Conservation (phyloP, 805 yeast genomes). For the Ogataea siamensis region DNA sequence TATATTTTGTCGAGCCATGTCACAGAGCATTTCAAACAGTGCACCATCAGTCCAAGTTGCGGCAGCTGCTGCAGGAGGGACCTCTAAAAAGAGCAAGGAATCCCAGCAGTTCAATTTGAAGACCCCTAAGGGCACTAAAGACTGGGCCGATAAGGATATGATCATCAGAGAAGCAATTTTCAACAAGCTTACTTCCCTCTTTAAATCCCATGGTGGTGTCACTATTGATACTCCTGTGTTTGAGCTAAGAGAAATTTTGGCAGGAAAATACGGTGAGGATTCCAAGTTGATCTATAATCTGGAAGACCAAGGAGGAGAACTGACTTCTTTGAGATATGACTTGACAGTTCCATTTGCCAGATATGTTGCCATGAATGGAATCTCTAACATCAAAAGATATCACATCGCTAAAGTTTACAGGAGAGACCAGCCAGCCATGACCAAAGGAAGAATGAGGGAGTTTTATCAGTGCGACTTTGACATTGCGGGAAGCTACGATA, state of each 20-base stretch:
- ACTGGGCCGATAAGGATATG: slow-evolving; percentile 99
- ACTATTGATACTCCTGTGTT: slow-evolving; percentile 98
- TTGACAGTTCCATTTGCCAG: slow-evolving; percentile 98
- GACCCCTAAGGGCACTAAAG: slow-evolving; percentile 96
- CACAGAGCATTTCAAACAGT: slow-evolving; percentile 9
- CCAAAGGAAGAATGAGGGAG: slow-evolving; percentile 99
- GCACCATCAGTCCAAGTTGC: slow-evolving; percentile 4
- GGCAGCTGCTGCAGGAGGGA: background rate
- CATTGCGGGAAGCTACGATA: slow-evolving; percentile 87
- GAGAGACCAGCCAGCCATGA: slow-evolving; percentile 99
- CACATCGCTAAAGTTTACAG: slow-evolving; percentile 98
- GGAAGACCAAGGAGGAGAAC: slow-evolving; percentile 98
- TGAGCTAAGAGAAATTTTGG: slow-evolving; percentile 89
- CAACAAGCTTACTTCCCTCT: slow-evolving; percentile 63
- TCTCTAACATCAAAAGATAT: slow-evolving; percentile 85
- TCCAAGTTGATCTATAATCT: slow-evolving; percentile 93
- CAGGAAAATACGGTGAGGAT: slow-evolving; percentile 99
- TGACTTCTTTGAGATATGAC: slow-evolving; percentile 93
- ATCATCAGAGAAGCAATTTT: slow-evolving; percentile 88
- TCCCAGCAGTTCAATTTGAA: slow-evolving; percentile 68
- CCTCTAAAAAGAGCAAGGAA: slow-evolving; percentile 42
- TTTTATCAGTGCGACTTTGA: slow-evolving; percentile 99
- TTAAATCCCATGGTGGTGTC: slow-evolving; percentile 96
- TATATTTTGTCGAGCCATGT: slow-evolving; percentile 12
- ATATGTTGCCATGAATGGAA: slow-evolving; percentile 92